Evolutionary conservation across 768 basidiomycete genomes (phyloP).

Genomic region (Termitomyces sp.): DNA sequence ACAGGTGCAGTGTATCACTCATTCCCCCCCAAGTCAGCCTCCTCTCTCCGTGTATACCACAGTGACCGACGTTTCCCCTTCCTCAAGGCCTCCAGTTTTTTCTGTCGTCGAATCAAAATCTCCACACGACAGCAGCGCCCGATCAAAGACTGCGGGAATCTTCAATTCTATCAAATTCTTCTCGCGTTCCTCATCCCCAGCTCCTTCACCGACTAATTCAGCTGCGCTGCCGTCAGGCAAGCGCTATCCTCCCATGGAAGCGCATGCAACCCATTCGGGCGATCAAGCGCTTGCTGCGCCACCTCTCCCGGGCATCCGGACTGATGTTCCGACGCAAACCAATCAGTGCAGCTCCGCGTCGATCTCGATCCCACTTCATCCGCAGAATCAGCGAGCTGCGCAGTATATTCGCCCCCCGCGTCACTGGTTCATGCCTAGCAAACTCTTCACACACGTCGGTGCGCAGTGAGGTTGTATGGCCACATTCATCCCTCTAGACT

Average conservation of each 20-base stretch:
- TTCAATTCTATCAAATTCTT: constrained; percentile 41
- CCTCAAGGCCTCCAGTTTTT: constrained; percentile 29
- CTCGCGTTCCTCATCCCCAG: constrained; percentile 44
- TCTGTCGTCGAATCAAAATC: constrained; percentile 16
- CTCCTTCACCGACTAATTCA: constrained; percentile 27
- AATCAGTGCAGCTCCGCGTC: constrained; percentile 9
- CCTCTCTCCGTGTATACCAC: constrained; percentile 33
- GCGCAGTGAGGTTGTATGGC: constrained; percentile 17
- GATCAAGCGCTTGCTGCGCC: constrained; percentile 30
- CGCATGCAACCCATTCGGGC: constrained; percentile 28
- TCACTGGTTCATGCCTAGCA: constrained; percentile 50
- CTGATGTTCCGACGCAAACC: constrained; percentile 18
- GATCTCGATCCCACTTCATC: constrained; percentile 21
- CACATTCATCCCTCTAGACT: neutral
- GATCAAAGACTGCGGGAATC: constrained; percentile 28
- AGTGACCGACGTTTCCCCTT: constrained; percentile 34
- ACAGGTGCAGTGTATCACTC: constrained; percentile 28
- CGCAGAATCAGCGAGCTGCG: constrained; percentile 18
- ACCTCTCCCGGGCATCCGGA: constrained; percentile 29
- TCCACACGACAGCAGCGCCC: constrained; percentile 16
- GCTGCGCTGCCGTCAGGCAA: constrained; percentile 22
- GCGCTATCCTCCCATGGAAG: constrained; percentile 23
- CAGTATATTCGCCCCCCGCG: constrained; percentile 31
- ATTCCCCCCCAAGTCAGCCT: constrained; percentile 35
- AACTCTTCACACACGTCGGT: constrained; percentile 40